Evolutionary conservation across 805 yeast species (phyloP), one percentile per base, ranked within the genome.

Genomic region (Candida vartiovaarae): DNA sequence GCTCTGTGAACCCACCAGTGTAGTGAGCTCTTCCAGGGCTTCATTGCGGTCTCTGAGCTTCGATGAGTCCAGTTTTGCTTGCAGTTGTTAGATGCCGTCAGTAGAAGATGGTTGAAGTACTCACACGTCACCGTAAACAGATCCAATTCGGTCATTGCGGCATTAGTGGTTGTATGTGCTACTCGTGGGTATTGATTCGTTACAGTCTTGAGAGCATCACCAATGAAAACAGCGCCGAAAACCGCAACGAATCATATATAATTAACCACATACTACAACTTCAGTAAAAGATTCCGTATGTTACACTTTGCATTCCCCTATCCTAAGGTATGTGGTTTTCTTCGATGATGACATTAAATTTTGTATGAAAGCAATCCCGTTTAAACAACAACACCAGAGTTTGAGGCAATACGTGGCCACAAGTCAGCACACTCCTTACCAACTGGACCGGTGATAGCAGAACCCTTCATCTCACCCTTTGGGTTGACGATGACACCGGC

Each of bases 381-480:
- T 47, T 90, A 93, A 73, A 90, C 99, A 74, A 93, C 99, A 73
- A 93, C 99, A 88, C 99, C 99, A 66, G 99, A 93, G 91, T 88
- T 88, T 63, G 97, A 89, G 70, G 99, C 98, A 80, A 93, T 93
- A 82, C 99, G 88, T 74, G 99, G 99, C 99, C 99, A 93, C 75
- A 93, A 85, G 72, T 93, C 99, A 72, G 99, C 99, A 82, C 99
- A 95, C 82, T 93, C 99, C 80, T 93, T 93, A 74, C 97, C 98
- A 70, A 93, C 99, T 68, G 99, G 99, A 75, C 99, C 99, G 69
- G 99, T 95, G 74, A 93, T 93, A 68, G 99, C 99, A 62, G 99
- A 95, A 78, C 99, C 99, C 83, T 93, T 93, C 99, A 95, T 93
- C 78, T 93, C 99, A 82, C 99, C 99, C 93, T 93, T 93, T 71